Conservation (phyloP, 306 rosid genomes). For the Citrullus colocynthis region DNA sequence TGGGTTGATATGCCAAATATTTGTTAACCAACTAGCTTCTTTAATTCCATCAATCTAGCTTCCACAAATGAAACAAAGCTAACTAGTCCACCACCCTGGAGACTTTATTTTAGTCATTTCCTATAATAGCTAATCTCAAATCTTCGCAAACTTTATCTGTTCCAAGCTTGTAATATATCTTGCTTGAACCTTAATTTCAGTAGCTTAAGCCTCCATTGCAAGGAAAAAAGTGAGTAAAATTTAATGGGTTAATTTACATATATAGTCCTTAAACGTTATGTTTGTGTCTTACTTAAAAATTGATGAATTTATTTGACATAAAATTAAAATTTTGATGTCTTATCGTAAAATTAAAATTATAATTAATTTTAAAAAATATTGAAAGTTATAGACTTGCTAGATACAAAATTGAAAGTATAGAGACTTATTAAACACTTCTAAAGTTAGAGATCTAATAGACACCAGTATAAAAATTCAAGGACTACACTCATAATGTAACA, state of each 20-base stretch:
- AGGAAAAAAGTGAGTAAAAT: neutral
- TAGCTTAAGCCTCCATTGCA: neutral
- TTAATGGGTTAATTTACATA: neutral
- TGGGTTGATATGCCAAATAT: neutral
- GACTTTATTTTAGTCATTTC: neutral
- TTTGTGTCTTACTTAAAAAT: neutral
- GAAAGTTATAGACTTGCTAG: too few relatives aligned
- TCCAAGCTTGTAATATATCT: neutral
- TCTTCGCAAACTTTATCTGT: neutral
- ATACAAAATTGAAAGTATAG: too few relatives aligned
- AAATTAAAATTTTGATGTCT: too few relatives aligned
- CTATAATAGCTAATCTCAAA: neutral
- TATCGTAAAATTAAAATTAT: too few relatives aligned
- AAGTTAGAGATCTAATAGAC: too few relatives aligned
- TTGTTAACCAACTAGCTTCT: neutral
- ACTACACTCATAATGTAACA: too few relatives aligned
- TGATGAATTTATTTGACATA: too few relatives aligned
- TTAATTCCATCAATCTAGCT: neutral
- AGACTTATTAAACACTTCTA: too few relatives aligned
- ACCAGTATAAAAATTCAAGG: too few relatives aligned
- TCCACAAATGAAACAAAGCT: neutral
- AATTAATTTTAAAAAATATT: too few relatives aligned
- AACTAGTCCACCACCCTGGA: neutral
- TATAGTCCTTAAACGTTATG: neutral
- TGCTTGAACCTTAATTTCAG: neutral